Evolutionary conservation across 768 basidiomycete species (phyloP).

Genomic region (Termitomyces sp.): DNA sequence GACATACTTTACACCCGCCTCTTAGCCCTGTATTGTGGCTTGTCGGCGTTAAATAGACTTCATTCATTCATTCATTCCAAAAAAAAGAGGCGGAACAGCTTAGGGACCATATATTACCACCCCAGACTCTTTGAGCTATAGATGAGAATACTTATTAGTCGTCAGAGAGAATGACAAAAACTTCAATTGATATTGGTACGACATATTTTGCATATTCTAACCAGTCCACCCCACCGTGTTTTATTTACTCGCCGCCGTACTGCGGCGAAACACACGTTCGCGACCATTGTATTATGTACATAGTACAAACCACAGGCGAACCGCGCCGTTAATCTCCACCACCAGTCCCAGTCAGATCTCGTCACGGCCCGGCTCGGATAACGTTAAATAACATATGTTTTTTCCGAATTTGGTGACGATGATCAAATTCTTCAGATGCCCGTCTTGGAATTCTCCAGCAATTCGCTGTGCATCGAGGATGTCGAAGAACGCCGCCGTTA

Average conservation of each 20-base stretch:
- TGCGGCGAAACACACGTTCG: too few species aligned
- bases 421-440: neutral
- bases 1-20: too few species aligned
- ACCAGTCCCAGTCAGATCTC: too few species aligned
- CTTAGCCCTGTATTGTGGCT: too few species aligned
- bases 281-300: too few species aligned
- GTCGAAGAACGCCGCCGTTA: neutral
- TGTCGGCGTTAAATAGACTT: too few species aligned
- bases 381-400: neutral
- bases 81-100: neutral
- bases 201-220: neutral
- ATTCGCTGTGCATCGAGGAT: constrained; percentile 7
- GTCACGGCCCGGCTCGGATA: too few species aligned
- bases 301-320: too few species aligned
- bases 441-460: neutral
- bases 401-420: neutral
- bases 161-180: neutral
- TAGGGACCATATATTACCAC: too few species aligned
- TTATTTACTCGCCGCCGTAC: neutral
- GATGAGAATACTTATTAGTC: neutral
- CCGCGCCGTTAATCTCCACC: too few species aligned
- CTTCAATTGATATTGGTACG: neutral
- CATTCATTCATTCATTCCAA: too few species aligned
- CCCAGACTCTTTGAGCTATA: too few species aligned
- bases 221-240: neutral